phyloP scores from a whole-genome alignment of 129 eudicot species.

The Flaveria linearis region DNA sequence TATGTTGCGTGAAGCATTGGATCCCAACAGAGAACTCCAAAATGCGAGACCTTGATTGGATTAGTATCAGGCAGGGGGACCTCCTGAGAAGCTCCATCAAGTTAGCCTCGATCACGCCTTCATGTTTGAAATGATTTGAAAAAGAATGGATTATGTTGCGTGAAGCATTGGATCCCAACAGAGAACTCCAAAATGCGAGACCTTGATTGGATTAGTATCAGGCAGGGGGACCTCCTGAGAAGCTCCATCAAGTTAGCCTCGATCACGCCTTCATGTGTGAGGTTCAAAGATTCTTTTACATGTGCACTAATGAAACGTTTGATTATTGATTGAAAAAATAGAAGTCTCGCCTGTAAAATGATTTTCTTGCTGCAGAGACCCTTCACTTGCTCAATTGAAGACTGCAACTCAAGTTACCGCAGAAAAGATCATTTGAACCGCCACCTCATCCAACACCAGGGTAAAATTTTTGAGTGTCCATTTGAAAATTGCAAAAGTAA shows the following conservation, averaged over 20 bases:
- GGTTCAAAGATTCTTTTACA: conserved; percentile 31
- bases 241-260: conserved; percentile 96
- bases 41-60: conserved; percentile 99
- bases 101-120: conserved; percentile 81
- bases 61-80: conserved; percentile 99
- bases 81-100: conserved; percentile 99
- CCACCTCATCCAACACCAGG: conserved; percentile 79
- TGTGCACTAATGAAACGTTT: background rate
- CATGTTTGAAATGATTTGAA: conserved; percentile 8
- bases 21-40: conserved; percentile 98
- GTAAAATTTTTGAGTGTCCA: conserved; percentile 72
- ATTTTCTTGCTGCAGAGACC: conserved; percentile 60
- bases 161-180: conserved; percentile 99
- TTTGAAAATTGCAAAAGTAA: conserved; percentile 47
- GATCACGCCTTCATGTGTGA: conserved; percentile 59
- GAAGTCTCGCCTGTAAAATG: background rate
- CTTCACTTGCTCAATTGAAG: conserved; percentile 62
- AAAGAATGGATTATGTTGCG: conserved; percentile 43
- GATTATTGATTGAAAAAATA: background rate
- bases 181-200: conserved; percentile 99
- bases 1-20: conserved; percentile 94
- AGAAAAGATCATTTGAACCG: conserved; percentile 90
- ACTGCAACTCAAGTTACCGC: conserved; percentile 66
- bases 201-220: conserved; percentile 99
- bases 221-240: conserved; percentile 99